These are phyloP conservation scores for Musa beccarii DNA, from an alignment of 176 grass and related monocot genomes.

Conservation along the genomic window DNA sequence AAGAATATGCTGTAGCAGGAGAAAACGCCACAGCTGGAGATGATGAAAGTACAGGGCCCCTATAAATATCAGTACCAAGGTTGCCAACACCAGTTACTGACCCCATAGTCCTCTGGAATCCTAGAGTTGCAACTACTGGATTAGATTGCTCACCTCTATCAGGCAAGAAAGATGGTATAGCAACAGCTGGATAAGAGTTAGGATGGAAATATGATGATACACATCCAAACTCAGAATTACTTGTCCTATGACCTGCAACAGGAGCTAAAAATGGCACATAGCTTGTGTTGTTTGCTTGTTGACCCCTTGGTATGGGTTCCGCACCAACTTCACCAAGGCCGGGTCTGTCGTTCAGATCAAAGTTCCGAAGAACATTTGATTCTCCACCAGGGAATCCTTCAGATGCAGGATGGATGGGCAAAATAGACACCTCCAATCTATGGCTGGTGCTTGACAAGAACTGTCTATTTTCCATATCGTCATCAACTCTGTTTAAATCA, in stretches of 20 bases:
- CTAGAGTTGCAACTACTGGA: constrained; percentile 33
- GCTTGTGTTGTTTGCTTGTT: constrained; percentile 22
- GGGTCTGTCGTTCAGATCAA: constrained; percentile 79
- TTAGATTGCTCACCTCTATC: constrained; percentile 57
- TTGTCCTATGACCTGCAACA: constrained; percentile 42
- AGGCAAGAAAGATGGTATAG: constrained; percentile 54
- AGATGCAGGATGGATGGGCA: constrained; percentile 26
- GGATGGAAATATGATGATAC: constrained; percentile 51
- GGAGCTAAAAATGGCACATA: constrained; percentile 45
- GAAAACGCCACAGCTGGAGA: constrained; percentile 46
- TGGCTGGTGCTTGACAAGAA: constrained; percentile 20
- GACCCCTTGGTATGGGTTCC: constrained; percentile 38
- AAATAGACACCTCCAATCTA: constrained; percentile 42
- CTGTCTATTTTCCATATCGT: constrained; percentile 42
- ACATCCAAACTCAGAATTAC: constrained; percentile 36
- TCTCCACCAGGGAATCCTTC: constrained; percentile 25
- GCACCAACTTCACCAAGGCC: constrained; percentile 49
- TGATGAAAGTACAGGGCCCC: constrained; percentile 48
- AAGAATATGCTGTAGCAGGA: constrained; percentile 46
- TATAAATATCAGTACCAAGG: constrained; percentile 36
- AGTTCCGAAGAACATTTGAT: constrained; percentile 41
- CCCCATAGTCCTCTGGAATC: constrained; percentile 42
- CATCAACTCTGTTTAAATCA: constrained; percentile 64
- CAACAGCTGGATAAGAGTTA: constrained; percentile 39
- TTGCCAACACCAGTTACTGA: constrained; percentile 26